Conservation (phyloP, 2,329 filamentous ascomycete species). For the Penicillium sumatraense region DNA sequence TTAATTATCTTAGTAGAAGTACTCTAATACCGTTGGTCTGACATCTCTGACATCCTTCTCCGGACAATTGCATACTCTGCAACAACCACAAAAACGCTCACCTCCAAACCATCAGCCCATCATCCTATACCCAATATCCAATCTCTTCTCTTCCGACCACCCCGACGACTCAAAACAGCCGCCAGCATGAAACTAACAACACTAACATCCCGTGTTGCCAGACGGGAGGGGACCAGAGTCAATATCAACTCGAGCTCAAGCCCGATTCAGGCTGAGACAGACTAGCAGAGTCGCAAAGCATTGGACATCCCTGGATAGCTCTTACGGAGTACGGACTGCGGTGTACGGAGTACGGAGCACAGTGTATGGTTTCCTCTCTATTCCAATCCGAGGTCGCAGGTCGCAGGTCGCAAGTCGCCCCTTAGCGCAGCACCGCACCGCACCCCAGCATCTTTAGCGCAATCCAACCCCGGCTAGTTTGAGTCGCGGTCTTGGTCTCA, state of each 20-base stretch:
- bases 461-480: not conserved
- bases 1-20: too few species aligned
- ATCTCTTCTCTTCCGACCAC: not conserved
- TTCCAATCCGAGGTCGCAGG: not conserved
- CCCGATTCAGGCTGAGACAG: not conserved
- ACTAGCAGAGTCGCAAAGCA: too few species aligned
- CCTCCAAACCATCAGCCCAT: not conserved
- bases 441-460: not conserved
- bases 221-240: too few species aligned
- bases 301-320: too few species aligned
- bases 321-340: too few species aligned
- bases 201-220: not conserved
- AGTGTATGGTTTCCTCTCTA: too few species aligned
- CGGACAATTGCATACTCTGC: not conserved
- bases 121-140: not conserved
- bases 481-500: constrained; percentile 1
- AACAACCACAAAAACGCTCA: too few species aligned
- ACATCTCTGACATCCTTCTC: too few species aligned
- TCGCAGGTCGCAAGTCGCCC: not conserved
- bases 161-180: not conserved
- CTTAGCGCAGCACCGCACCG: not conserved
- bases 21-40: too few species aligned
- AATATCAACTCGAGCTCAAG: not conserved
- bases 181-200: not conserved
- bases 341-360: too few species aligned